phyloP scores from a whole-genome alignment of 2,329 filamentous ascomycete species.

The Thermothelomyces thermophilus region DNA sequence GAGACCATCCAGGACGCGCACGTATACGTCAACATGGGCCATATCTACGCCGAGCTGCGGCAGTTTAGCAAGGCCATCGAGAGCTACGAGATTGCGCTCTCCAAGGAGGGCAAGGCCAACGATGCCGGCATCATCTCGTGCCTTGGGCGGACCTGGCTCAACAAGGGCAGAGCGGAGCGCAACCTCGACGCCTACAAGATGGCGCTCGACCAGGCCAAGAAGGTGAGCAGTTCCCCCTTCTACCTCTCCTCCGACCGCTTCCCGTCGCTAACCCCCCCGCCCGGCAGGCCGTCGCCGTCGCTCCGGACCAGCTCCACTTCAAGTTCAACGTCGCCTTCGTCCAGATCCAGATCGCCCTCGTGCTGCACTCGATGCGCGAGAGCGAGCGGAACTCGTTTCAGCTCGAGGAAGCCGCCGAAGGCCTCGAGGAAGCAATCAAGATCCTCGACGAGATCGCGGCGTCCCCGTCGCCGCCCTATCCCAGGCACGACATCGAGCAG shows the following conservation, averaged over 20 bases:
- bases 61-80: constrained; percentile 92
- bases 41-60: constrained; percentile 83
- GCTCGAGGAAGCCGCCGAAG: constrained; percentile 70
- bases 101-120: constrained; percentile 65
- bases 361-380: constrained; percentile 69
- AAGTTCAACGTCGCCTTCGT: constrained; percentile 98
- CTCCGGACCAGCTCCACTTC: constrained; percentile 80
- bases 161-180: constrained; percentile 62
- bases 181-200: constrained; percentile 52
- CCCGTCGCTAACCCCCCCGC: constrained; percentile 1
- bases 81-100: constrained; percentile 80
- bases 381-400: constrained; percentile 71
- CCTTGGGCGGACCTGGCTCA: constrained; percentile 79
- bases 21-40: constrained; percentile 87
- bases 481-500: constrained; percentile 82
- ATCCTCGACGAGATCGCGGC: constrained; percentile 57
- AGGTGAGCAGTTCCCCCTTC: constrained; percentile 39
- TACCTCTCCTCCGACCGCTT: background rate
- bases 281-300: constrained; percentile 61
- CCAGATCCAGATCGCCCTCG: constrained; percentile 85
- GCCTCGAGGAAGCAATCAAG: constrained; percentile 80
- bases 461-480: constrained; percentile 71
- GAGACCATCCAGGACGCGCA: constrained; percentile 85
- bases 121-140: constrained; percentile 78
- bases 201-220: constrained; percentile 55